These are phyloP conservation scores for Carex scoparia DNA, from an alignment of 176 grass and related monocot genomes.

Conservation along the genomic window DNA sequence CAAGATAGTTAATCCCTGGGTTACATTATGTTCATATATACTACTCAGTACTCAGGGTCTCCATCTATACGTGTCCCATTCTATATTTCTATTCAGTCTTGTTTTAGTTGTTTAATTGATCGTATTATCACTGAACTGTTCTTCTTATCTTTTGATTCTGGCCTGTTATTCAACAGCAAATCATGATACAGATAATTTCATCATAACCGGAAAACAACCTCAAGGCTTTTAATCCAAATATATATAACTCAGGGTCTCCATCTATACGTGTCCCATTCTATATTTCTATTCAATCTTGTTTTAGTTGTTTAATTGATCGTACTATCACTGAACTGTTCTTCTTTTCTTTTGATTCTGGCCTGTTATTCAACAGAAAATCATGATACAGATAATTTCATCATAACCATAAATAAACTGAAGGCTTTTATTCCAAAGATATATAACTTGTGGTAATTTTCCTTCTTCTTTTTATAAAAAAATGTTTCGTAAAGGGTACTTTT, in stretches of 20 bases:
- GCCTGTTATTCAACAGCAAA: neutral
- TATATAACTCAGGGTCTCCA: neutral
- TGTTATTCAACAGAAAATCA: neutral
- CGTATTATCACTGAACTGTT: neutral
- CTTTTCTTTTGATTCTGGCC: neutral
- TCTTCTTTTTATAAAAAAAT: neutral
- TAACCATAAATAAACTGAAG: neutral
- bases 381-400: neutral
- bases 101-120: neutral
- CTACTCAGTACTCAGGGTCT: neutral
- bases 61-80: too few relatives aligned
- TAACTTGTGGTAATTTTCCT: neutral
- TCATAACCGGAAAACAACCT: neutral
- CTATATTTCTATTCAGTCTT: neutral
- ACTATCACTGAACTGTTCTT: neutral
- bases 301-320: neutral
- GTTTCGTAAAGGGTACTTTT: too few relatives aligned
- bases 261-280: too few relatives aligned
- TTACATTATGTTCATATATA: too few relatives aligned
- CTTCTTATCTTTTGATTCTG: neutral
- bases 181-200: neutral
- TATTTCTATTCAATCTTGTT: neutral
- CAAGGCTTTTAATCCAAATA: neutral
- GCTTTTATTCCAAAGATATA: neutral
- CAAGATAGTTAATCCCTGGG: too few relatives aligned